Evolutionary conservation across 495 filamentous ascomycete genomes (phyloP), one percentile per base, ranked within the genome.

Genomic region (Echria macrotheca): DNA sequence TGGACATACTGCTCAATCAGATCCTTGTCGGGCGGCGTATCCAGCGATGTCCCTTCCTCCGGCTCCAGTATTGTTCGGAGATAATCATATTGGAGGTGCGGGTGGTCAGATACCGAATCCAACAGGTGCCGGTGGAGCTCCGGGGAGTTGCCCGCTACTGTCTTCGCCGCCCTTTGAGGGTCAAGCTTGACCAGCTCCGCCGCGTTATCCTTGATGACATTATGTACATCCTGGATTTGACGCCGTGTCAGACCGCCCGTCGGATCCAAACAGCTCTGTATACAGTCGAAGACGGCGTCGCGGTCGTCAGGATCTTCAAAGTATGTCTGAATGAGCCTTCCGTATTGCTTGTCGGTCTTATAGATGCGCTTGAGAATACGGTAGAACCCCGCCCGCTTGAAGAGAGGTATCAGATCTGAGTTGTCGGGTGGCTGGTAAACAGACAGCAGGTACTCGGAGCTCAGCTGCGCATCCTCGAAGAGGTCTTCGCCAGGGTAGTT

Each of bases 311-410:
- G 78, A 56, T 97, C 93, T 47, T 96, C 86, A 35, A 98, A 87
- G 61, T 89, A 95, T 1, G 84, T 80, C 54, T 87, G 71, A 0
- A 97, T 67, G 26, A 95, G 75, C 54, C 86, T 82, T 2, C 85
- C 76, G 56, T 86, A 95, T 58, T 89, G 81, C 55, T 81, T 87
- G 50, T 96, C 89, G 4, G 78, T 72, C 54, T 80, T 81, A 60
- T 95, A 95, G 23, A 87, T 86, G 21, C 86, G 84, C 67, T 97
- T 97, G 25, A 98, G 67, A 35, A 98, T 90, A n/a, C 91, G 83
- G 63, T 86, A 93, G 61, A 96, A 98, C 6, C 81, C 79, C 4
- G 94, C 93, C 53, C 84, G 73, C 46, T 83, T 78, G 55, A 96
- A 87, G 1, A 86, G 65, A 1, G 86, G 83, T 10, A 97, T 80